Conservation (phyloP, 805 yeast genomes). For the Ogataea salicorniae region DNA sequence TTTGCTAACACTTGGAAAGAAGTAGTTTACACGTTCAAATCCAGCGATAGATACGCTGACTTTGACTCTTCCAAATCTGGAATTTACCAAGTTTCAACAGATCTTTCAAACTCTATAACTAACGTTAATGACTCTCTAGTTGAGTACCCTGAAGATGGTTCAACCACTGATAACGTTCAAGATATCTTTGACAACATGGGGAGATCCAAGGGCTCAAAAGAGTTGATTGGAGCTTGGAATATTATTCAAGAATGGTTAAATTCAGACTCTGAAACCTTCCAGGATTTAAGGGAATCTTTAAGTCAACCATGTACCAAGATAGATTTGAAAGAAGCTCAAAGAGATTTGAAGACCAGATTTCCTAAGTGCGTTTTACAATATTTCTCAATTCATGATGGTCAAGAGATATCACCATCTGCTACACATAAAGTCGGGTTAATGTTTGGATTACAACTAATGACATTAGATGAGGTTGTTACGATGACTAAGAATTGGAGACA, state of each 20-base stretch:
- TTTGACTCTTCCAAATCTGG: slow-evolving; percentile 41
- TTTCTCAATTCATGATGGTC: slow-evolving; percentile 78
- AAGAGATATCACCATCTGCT: slow-evolving; percentile 63
- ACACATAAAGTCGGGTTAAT: slow-evolving; percentile 63
- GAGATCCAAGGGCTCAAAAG: slow-evolving; percentile 60
- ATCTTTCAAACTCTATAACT: slow-evolving; percentile 21
- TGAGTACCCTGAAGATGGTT: slow-evolving; percentile 23
- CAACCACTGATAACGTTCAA: slow-evolving; percentile 25
- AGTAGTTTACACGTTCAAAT: slow-evolving; percentile 56
- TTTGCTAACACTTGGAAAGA: slow-evolving; percentile 44
- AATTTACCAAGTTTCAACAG: slow-evolving; percentile 13
- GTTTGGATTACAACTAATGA: slow-evolving; percentile 73
- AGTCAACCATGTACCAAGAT: slow-evolving; percentile 58
- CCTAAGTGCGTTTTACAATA: slow-evolving; percentile 78
- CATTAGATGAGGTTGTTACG: slow-evolving; percentile 67
- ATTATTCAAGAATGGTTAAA: slow-evolving; percentile 48
- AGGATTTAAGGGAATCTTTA: slow-evolving; percentile 64
- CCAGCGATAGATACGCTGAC: slow-evolving; percentile 68
- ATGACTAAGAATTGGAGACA: slow-evolving; percentile 81
- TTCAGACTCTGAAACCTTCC: slow-evolving; percentile 63
- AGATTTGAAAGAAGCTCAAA: slow-evolving; percentile 73
- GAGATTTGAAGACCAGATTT: slow-evolving; percentile 61
- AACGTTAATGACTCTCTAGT: slow-evolving; percentile 9
- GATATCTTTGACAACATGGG: slow-evolving; percentile 30
- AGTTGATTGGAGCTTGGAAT: slow-evolving; percentile 72